phyloP scores from a whole-genome alignment of 2,329 filamentous ascomycete species.

The Fusarium coicis region DNA sequence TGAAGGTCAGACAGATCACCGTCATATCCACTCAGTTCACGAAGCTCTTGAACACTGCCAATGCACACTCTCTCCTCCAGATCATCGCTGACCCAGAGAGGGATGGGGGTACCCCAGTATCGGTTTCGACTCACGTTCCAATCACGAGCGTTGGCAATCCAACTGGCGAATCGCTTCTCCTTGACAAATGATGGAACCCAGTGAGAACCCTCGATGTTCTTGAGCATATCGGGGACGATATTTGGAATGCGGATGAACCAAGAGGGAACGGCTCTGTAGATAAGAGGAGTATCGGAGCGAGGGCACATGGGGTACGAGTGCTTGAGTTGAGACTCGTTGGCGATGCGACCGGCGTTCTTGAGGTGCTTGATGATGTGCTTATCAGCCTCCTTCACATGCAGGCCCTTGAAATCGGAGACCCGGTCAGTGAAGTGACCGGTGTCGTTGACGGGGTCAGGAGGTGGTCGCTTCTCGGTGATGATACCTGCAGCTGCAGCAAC shows the following conservation, averaged over 20 bases:
- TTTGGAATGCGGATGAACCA: constrained; percentile 94
- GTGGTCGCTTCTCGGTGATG: constrained; percentile 78
- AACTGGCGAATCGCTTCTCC: constrained; percentile 89
- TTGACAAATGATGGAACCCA: constrained; percentile 95
- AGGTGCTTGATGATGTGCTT: constrained; percentile 93
- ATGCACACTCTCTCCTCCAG: constrained; percentile 87
- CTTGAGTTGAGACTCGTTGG: constrained; percentile 87
- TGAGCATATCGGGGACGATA: constrained; percentile 87
- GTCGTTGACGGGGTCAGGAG: constrained; percentile 93
- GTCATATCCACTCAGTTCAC: constrained; percentile 84
- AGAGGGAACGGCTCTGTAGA: constrained; percentile 89
- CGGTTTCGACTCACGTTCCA: constrained; percentile 96
- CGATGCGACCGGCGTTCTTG: constrained; percentile 78
- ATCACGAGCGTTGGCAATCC: constrained; percentile 90
- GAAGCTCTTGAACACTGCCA: constrained; percentile 86
- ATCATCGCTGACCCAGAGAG: constrained; percentile 92
- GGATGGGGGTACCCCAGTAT: constrained; percentile 95
- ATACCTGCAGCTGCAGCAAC: constrained; percentile 81
- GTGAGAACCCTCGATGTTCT: constrained; percentile 87
- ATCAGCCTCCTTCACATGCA: constrained; percentile 92
- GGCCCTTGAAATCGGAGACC: constrained; percentile 83
- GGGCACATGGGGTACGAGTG: constrained; percentile 96
- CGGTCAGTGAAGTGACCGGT: constrained; percentile 81
- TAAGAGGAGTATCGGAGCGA: constrained; percentile 93
- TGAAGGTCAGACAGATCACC: constrained; percentile 89